phyloP scores from a whole-genome alignment of 2,329 filamentous ascomycete species.

The Fusarium newnesense region DNA sequence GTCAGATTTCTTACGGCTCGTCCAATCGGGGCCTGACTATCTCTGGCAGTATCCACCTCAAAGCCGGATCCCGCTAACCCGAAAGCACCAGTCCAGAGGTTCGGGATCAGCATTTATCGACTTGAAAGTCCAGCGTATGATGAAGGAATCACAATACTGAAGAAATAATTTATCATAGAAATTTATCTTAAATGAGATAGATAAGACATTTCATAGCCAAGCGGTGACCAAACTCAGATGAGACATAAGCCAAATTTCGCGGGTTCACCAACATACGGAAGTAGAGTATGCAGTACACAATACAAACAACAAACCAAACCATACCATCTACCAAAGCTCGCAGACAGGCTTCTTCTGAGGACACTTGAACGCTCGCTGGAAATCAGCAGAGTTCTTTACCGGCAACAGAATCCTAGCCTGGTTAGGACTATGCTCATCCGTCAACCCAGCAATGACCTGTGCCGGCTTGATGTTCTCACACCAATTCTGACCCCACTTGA shows the following conservation, averaged over 20 bases:
- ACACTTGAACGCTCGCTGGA: slow-evolving; percentile 75
- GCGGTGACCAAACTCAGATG: too few species aligned
- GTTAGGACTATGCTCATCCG: slow-evolving; percentile 73
- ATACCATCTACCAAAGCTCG: slow-evolving; percentile 68
- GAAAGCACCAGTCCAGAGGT: background rate
- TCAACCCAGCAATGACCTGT: slow-evolving; percentile 65
- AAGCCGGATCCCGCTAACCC: too few species aligned
- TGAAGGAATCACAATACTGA: background rate
- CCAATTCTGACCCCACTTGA: slow-evolving; percentile 73
- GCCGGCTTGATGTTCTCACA: slow-evolving; percentile 73
- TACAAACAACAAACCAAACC: too few species aligned
- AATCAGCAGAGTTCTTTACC: slow-evolving; percentile 74
- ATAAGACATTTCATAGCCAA: background rate
- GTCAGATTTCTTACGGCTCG: background rate
- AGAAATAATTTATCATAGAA: background rate
- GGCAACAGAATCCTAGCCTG: slow-evolving; percentile 71
- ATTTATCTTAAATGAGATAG: too few species aligned
- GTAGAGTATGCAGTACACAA: background rate
- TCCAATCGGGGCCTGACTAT: background rate
- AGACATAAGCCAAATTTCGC: accelerated
- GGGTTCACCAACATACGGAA: too few species aligned
- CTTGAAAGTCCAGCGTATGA: background rate
- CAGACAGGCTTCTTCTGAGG: slow-evolving; percentile 73
- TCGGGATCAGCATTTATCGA: background rate
- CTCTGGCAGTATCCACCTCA: background rate